Base-by-base conservation (phyloP, 768 basidiomycete species). In the Crepidotus variabilis region DNA sequence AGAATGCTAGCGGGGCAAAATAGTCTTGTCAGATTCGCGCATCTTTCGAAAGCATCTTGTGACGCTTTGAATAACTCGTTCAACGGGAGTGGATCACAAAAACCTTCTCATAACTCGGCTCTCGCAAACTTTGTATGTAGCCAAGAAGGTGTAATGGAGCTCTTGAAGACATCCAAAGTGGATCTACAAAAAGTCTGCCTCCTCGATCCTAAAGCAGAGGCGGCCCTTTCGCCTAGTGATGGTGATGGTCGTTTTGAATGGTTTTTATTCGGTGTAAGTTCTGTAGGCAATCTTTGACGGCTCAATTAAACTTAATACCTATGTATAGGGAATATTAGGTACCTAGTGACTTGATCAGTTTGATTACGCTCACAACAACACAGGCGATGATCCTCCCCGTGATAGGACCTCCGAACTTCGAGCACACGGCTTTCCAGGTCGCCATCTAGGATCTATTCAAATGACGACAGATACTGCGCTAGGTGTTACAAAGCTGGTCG, bases 381-480 rank as follows among this genome's bases (percentile, higher is more conserved):
- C 74, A 87, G 95, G 96, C 10, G 96, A 98, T 65, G 95, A 99
- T 71, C 96, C 96, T 1, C 96, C 96, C 0, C 81, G 94, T 35
- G 96, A 99, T 69, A 80, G 96, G 52, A 99, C 96, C 1, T 82
- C 85, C 1, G 92, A 96, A 67, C 81, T 99, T 34, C 87, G 96
- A 28, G 79, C 78, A 14, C 73, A 94, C 35, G 94, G 94, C 1
- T 99, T 96, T 69, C 90, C 92, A 1, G 82, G 82, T 6, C 82
- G 97, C 32, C 91, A 90, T 69, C 77, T 99, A 7, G 94, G 94
- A 0, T 75, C 85, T 1, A 77, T 93, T 1, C 97, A 99, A 71
- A 99, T 99, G 97, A 98, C 97, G 32, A 99, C 97, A 0, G 96
- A 99, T 71, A 98, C 96, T 1, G 96, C 96, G 1, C 76, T 98